Evolutionary conservation across 2,329 filamentous ascomycete genomes (phyloP).

Genomic region (Aspergillus thermomutatus): DNA sequence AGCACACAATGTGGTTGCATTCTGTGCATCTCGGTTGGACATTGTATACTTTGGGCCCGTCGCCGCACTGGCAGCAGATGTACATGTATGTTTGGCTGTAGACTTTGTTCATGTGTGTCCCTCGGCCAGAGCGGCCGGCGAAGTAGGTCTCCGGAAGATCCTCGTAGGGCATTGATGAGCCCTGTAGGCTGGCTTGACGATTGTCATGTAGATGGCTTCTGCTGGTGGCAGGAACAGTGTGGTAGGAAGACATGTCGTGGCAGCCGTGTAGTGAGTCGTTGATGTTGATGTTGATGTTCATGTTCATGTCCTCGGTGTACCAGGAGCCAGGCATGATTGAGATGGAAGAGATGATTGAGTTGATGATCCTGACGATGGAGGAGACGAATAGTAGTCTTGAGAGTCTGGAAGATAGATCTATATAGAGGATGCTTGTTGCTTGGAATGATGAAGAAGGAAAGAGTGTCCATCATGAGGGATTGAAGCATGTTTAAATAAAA

Average conservation of each 20-base stretch:
- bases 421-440: neutral
- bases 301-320: neutral
- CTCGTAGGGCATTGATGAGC: neutral
- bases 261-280: neutral
- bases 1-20: slow-evolving; percentile 33
- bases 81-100: slow-evolving; percentile 27
- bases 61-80: slow-evolving; percentile 37
- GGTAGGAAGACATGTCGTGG: neutral
- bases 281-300: neutral
- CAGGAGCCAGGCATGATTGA: neutral
- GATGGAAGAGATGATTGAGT: neutral
- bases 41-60: slow-evolving; percentile 39
- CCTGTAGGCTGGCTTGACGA: neutral
- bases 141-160: neutral
- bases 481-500: neutral
- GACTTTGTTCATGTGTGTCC: slow-evolving; percentile 1
- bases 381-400: neutral
- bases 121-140: neutral
- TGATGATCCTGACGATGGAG: neutral
- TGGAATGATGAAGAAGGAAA: neutral
- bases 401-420: neutral
- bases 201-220: neutral
- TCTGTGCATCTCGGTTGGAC: slow-evolving; percentile 30
- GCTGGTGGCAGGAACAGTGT: neutral
- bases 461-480: neutral